These are phyloP conservation scores for Ailanthus altissimus DNA, from an alignment of 345 rosid genomes.

Conservation along the genomic window DNA sequence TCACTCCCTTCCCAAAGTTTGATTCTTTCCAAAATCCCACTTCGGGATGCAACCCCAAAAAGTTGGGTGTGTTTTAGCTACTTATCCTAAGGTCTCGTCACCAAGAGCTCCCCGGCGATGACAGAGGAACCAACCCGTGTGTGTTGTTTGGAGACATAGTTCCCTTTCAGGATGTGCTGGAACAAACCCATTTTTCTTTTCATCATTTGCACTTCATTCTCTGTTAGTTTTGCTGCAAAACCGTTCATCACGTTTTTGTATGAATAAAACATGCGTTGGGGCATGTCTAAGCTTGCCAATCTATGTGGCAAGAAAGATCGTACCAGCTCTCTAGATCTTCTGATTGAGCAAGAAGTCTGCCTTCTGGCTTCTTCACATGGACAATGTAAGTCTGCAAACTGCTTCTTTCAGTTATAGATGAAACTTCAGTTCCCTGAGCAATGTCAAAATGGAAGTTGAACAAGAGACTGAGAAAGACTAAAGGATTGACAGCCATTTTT, in stretches of 20 bases:
- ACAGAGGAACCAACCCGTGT: too few relatives aligned
- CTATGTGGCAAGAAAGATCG: slow-evolving; percentile 34
- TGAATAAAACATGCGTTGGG: slow-evolving; percentile 29
- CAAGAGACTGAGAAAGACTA: background rate
- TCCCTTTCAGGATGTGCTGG: slow-evolving; percentile 38
- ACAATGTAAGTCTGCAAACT: slow-evolving; percentile 44
- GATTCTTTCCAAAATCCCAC: slow-evolving; percentile 44
- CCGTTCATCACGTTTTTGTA: slow-evolving; percentile 35
- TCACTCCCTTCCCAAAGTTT: slow-evolving; percentile 42
- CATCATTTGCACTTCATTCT: slow-evolving; percentile 38
- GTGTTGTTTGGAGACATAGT: slow-evolving; percentile 47
- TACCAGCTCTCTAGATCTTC: slow-evolving; percentile 30
- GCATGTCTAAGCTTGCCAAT: slow-evolving; percentile 9
- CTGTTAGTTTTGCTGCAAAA: slow-evolving; percentile 45
- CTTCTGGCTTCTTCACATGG: slow-evolving; percentile 34
- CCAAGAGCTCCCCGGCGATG: too few relatives aligned
- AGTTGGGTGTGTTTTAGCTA: slow-evolving; percentile 46
- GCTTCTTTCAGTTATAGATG: background rate
- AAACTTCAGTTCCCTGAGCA: slow-evolving; percentile 10
- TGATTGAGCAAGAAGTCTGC: background rate
- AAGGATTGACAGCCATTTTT: background rate
- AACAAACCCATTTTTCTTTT: slow-evolving; percentile 36
- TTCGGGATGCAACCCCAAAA: slow-evolving; percentile 41
- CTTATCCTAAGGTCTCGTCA: too few relatives aligned
- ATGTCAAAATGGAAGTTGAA: slow-evolving; percentile 4